phyloP scores from a whole-genome alignment of 2,329 filamentous ascomycete species.

The Fusarium torulosum region DNA sequence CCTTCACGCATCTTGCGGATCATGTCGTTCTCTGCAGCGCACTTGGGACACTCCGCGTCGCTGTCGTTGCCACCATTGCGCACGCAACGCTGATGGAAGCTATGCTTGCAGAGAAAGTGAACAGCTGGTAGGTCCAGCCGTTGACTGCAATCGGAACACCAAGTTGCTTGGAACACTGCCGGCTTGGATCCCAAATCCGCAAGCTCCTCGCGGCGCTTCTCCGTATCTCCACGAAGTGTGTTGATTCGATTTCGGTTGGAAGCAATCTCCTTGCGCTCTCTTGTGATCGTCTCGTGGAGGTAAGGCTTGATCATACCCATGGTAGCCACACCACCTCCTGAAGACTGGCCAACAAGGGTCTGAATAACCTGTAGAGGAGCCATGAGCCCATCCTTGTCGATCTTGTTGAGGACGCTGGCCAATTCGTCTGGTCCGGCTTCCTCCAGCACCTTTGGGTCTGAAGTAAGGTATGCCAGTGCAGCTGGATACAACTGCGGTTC shows the following conservation, averaged over 20 bases:
- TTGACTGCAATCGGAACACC: slow-evolving; percentile 85
- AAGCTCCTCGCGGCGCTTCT: slow-evolving; percentile 82
- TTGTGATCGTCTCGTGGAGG: slow-evolving; percentile 86
- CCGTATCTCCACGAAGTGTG: slow-evolving; percentile 87
- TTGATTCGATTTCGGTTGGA: slow-evolving; percentile 83
- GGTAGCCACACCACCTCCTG: slow-evolving; percentile 76
- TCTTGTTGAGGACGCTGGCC: slow-evolving; percentile 81
- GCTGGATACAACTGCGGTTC: slow-evolving; percentile 94
- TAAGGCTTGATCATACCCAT: slow-evolving; percentile 99
- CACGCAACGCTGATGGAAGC: slow-evolving; percentile 93
- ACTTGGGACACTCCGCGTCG: slow-evolving; percentile 86
- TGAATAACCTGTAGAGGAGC: slow-evolving; percentile 97
- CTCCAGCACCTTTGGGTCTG: slow-evolving; percentile 81
- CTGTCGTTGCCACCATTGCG: slow-evolving; percentile 64
- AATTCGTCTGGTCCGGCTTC: slow-evolving; percentile 89
- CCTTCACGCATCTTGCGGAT: slow-evolving; percentile 87
- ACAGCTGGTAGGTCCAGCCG: slow-evolving; percentile 88
- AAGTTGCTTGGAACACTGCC: slow-evolving; percentile 88
- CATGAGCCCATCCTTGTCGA: slow-evolving; percentile 92
- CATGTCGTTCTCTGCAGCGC: slow-evolving; percentile 85
- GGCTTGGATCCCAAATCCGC: slow-evolving; percentile 82
- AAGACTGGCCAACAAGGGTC: slow-evolving; percentile 76
- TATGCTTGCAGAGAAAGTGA: slow-evolving; percentile 97
- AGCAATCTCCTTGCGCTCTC: slow-evolving; percentile 87
- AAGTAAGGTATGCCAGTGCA: slow-evolving; percentile 93